phyloP scores from a whole-genome alignment of 768 basidiomycete species.

The Kwoniella bestiolae region DNA sequence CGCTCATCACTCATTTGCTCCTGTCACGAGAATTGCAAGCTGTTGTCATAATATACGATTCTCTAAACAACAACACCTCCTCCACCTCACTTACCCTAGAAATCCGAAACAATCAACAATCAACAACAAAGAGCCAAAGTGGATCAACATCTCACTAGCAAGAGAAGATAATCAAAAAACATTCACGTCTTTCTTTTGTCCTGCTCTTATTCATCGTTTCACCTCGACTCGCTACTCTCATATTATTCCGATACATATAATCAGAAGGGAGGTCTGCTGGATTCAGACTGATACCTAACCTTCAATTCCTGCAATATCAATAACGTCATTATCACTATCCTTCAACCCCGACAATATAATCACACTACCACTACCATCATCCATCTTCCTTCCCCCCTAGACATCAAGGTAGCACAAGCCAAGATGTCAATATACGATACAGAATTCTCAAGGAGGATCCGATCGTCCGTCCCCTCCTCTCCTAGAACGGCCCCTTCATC shows the following conservation, averaged over 20 bases:
- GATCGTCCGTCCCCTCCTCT: slow-evolving; percentile 20
- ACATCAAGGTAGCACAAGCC: neutral
- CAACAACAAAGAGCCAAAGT: neutral
- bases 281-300: neutral
- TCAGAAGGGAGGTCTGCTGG: neutral
- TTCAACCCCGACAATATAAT: neutral
- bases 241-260: neutral
- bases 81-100: neutral
- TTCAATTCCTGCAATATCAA: neutral
- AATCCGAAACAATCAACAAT: neutral
- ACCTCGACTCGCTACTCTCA: neutral
- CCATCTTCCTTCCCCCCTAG: neutral
- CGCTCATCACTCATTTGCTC: too few relatives aligned
- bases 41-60: neutral
- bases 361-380: too few relatives aligned
- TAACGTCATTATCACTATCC: neutral
- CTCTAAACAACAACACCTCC: neutral
- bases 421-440: slow-evolving; percentile 38
- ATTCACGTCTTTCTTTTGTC: neutral
- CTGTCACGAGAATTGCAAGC: neutral
- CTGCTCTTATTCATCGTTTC: neutral
- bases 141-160: neutral
- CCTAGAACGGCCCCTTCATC: slow-evolving; percentile 16
- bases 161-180: neutral
- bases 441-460: slow-evolving; percentile 32